These are phyloP conservation scores for Diaporthe sp. DNA, from an alignment of 2,329 filamentous ascomycete species.

Conservation along the genomic window DNA sequence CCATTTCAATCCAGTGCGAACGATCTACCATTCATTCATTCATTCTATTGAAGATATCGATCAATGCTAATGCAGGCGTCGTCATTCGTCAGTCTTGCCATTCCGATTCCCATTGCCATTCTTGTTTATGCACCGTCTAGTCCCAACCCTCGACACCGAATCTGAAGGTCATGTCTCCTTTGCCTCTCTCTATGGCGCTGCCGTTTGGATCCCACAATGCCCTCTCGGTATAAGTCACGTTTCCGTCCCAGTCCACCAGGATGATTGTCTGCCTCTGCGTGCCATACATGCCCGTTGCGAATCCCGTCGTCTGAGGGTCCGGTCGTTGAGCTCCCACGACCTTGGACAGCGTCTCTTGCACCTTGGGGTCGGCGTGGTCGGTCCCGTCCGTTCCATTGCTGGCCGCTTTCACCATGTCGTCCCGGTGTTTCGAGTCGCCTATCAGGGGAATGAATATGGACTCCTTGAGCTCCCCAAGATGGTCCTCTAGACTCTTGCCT, in stretches of 20 bases:
- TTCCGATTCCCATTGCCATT: not conserved
- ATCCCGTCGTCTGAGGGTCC: conserved; percentile 54
- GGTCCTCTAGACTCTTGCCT: conserved; percentile 65
- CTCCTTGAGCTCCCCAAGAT: conserved; percentile 67
- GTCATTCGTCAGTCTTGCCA: not conserved
- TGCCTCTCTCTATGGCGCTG: conserved; percentile 65
- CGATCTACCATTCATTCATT: not conserved
- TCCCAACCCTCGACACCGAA: conserved; percentile 71
- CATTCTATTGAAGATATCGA: not conserved
- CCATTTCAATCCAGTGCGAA: not conserved
- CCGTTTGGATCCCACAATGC: conserved; percentile 72
- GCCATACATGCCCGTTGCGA: conserved; percentile 73
- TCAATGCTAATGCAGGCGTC: not conserved
- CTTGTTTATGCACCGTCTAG: conserved; percentile 36
- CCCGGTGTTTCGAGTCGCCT: conserved; percentile 61
- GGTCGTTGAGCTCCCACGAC: conserved; percentile 50
- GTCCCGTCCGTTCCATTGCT: conserved; percentile 50
- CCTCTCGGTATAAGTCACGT: conserved; percentile 71
- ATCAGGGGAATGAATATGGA: conserved; percentile 74
- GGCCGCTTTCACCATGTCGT: conserved; percentile 60
- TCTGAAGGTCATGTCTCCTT: conserved; percentile 68
- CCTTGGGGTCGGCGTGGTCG: conserved; percentile 53
- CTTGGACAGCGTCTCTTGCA: conserved; percentile 52
- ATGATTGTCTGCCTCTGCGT: conserved; percentile 76
- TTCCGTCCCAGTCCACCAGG: conserved; percentile 74